Evolutionary conservation across 129 eudicot genomes (phyloP).

Genomic region (Tagetes erecta): DNA sequence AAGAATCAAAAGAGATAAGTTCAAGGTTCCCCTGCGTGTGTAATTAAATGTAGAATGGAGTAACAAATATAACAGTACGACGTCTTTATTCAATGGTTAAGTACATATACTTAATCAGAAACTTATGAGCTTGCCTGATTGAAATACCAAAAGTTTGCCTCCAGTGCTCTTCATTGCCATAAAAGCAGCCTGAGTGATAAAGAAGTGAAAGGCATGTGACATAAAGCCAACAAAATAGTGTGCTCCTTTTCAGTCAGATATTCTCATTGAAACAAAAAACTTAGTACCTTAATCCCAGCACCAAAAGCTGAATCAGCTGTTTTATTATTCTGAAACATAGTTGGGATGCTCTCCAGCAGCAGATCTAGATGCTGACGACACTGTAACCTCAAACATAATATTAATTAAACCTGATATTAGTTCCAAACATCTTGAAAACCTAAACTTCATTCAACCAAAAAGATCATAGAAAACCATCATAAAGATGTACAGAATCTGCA

Average conservation of each 20-base stretch:
- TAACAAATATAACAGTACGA: neutral
- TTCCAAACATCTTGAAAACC: constrained; percentile 20
- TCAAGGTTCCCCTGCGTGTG: constrained; percentile 9
- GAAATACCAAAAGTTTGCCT: constrained; percentile 96
- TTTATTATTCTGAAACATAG: constrained; percentile 84
- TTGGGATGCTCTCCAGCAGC: constrained; percentile 89
- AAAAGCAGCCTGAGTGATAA: constrained; percentile 76
- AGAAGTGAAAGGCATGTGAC: constrained; percentile 25
- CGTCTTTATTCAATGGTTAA: neutral
- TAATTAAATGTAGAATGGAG: neutral
- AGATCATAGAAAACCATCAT: constrained; percentile 16
- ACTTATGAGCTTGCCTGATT: constrained; percentile 66
- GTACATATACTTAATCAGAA: constrained; percentile 17
- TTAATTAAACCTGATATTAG: constrained; percentile 14
- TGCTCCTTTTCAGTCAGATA: neutral
- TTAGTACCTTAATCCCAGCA: constrained; percentile 88
- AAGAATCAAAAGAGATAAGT: neutral
- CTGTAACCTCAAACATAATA: constrained; percentile 48
- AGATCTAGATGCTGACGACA: constrained; percentile 90
- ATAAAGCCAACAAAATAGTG: neutral
- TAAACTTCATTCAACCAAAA: constrained; percentile 5
- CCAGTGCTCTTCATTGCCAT: constrained; percentile 98
- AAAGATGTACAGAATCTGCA: constrained; percentile 12
- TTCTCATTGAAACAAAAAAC: constrained; percentile 4
- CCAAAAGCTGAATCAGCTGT: constrained; percentile 99